Evolutionary conservation across 768 basidiomycete species (phyloP), one percentile per base, ranked within the genome.

Genomic region (Podaxis sp.): DNA sequence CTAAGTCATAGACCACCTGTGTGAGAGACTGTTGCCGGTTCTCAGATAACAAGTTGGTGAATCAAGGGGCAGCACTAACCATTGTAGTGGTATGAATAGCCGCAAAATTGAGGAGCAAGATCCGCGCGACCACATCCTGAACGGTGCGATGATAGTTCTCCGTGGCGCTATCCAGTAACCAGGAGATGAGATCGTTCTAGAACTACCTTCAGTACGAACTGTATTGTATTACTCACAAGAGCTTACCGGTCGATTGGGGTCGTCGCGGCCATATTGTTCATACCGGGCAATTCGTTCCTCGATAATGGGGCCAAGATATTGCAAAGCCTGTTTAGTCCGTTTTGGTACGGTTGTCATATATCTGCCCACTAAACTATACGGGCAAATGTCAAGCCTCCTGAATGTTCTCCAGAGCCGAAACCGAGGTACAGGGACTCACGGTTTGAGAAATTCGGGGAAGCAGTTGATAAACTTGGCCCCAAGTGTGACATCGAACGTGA

Each of bases 71-170:
- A 46, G 19, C 19, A 22, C 44, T 1, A n/a, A 79, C 80, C 64
- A 73, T 73, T 6, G 79, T 71, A 0, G 76, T 70, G 0, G 80
- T 82, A 59, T 82, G 81, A 28, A 73, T 76, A 7, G 77, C 72
- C 0, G 75, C 77, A 48, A 80, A 75, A 66, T 81, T 82, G 33
- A 78, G 59, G 12, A 72, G 53, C 26, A 81, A 67, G 4, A 80
- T 52, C 19, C 72, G 68, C 2, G 64, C 52, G 2, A 73, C 68
- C 2, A 79, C 67, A 26, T 72, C 70, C 17, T 65, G 59, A 1
- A 70, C 46, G 0, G 62, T 71, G 39, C 63, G 65, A 19, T 74
- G 65, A 53, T 72, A 68, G 8, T 70, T 59, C 7, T 68, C 69
- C 15, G 71, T 63, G 0, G 78, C 77, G 9, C 68, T 68, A 13